Evolutionary conservation across 108 stramenopile genomes (phyloP), one percentile per base, ranked within the genome.

Genomic region (Pseudonitzschia multistriata): DNA sequence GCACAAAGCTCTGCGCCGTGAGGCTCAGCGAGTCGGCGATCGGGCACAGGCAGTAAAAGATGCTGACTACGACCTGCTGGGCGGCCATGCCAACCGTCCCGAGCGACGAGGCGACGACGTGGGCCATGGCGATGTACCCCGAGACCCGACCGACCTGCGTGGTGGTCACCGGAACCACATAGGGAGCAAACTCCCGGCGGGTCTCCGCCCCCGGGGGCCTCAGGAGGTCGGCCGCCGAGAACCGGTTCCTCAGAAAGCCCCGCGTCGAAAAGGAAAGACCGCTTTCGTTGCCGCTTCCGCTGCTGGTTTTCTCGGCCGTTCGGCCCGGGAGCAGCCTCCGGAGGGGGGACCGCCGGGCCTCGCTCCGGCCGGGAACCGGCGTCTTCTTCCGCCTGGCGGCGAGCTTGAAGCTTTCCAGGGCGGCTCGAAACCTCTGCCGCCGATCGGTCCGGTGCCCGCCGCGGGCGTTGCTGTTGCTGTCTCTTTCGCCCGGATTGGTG

Each of bases 41-140:
- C 15, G 92, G 92, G 25, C 80, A 81, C 13, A 93, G 66, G 64
- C 87, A 85, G 70, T 87, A 88, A 62, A 93, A 90, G 7, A 93
- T 67, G 22, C 85, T 83, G 25, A 88, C 73, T 35, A 93, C 85
- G 31, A 93, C 83, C 71, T 89, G 88, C 55, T 93, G 87, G 0
- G 85, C 88, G 2, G 88, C 92, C 92, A 93, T 90, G 67, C 79
- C 79, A 24, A 84, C 62, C 7, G 87, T 84, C 35, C 88, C 88
- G 10, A 93, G 74, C 17, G 85, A 81, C 17, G 78, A 80, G 10
- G 88, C 79, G 8, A 88, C 92, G 1, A 89, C 89, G 67, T 93
- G 89, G 11, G 79, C 77, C 92, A 93, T 93, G 62, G 92, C 89
- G 45, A 93, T 78, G 69, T 90, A 93, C 1, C 82, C 87, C 28